Percentiles rank a stretch among this genome's conserved stretches.
These are phyloP conservation scores for Blastosporella zonata DNA, from an alignment of 1,284 basidiomycete species.

Conservation along the genomic window DNA sequence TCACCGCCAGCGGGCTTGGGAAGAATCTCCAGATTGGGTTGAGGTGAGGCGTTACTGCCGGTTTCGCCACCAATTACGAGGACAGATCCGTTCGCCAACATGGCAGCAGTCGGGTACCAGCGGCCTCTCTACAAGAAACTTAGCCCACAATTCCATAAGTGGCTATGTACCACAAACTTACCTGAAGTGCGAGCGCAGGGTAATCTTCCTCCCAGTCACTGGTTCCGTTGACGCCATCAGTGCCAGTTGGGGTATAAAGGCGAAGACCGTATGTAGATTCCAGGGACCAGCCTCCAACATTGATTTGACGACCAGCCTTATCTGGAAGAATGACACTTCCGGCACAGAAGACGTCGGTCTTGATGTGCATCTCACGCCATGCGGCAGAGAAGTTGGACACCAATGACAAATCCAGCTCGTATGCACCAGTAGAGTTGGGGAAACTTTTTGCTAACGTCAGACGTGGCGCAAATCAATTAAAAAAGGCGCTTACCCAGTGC, in stretches of 20 bases:
- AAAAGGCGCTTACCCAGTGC: constrained; percentile 34
- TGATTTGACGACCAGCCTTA: constrained; percentile 62
- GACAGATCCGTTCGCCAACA: constrained; percentile 68
- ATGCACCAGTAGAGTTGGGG: constrained; percentile 69
- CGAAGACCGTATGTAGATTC: constrained; percentile 67
- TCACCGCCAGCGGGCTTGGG: constrained; percentile 42
- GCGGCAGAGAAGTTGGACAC: constrained; percentile 49
- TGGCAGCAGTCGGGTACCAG: constrained; percentile 69
- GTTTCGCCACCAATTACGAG: constrained; percentile 73
- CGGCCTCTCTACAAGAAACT: constrained; percentile 46
- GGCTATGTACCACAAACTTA: constrained; percentile 20
- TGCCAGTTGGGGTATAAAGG: constrained; percentile 59
- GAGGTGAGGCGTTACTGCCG: constrained; percentile 63
- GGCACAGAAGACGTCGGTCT: constrained; percentile 75
- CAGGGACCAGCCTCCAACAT: constrained; percentile 63
- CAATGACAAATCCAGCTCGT: constrained; percentile 67
- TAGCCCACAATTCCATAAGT: not conserved
- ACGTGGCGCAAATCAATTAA: not conserved
- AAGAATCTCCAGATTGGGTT: constrained; percentile 63
- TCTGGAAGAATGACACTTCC: constrained; percentile 72
- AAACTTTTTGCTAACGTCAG: constrained; percentile 32
- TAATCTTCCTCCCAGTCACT: constrained; percentile 69
- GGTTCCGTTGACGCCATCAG: constrained; percentile 55
- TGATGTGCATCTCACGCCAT: constrained; percentile 72
- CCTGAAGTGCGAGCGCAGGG: constrained; percentile 49